These are phyloP conservation scores for Colletotrichum higginsianum DNA, from an alignment of 2,329 filamentous ascomycete species.

Conservation along the genomic window DNA sequence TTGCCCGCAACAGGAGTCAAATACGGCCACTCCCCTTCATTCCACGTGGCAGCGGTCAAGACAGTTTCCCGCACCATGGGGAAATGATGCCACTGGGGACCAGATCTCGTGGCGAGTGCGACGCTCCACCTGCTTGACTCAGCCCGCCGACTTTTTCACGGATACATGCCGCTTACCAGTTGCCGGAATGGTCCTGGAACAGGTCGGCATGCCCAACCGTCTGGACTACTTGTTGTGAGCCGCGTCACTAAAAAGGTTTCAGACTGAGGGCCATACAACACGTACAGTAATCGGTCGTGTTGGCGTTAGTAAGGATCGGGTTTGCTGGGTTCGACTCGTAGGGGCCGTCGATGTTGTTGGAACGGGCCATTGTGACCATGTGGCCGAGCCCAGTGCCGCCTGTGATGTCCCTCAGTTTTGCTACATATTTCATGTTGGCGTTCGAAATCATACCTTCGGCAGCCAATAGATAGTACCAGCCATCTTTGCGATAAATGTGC, in stretches of 20 bases:
- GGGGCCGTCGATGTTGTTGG: conserved; percentile 58
- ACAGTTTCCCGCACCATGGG: conserved; percentile 61
- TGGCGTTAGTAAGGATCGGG: conserved; percentile 62
- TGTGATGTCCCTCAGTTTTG: not conserved
- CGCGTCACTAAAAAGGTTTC: not conserved
- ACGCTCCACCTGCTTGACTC: conserved; percentile 51
- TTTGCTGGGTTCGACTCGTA: conserved; percentile 60
- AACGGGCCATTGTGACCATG: conserved; percentile 64
- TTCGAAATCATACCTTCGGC: conserved; percentile 57
- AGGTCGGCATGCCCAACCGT: conserved; percentile 71
- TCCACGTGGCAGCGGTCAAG: conserved; percentile 57
- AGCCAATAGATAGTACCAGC: conserved; percentile 67
- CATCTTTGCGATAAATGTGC: conserved; percentile 66
- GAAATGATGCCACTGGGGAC: conserved; percentile 55
- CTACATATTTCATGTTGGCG: not conserved
- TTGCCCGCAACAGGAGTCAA: conserved; percentile 46
- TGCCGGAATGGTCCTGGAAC: conserved; percentile 62
- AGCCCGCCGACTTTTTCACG: not conserved
- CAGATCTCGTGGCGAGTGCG: conserved; percentile 57
- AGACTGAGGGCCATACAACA: not conserved
- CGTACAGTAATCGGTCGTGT: conserved; percentile 57
- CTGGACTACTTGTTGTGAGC: conserved; percentile 52
- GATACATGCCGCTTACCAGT: conserved; percentile 48
- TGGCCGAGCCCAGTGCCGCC: conserved; percentile 64
- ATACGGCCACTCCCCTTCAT: conserved; percentile 51